A percentile compares a stretch with the other conserved stretches of the same genome.
These are phyloP conservation scores for Nepenthes alata DNA, from an alignment of 179 eudicot species.

Conservation along the genomic window DNA sequence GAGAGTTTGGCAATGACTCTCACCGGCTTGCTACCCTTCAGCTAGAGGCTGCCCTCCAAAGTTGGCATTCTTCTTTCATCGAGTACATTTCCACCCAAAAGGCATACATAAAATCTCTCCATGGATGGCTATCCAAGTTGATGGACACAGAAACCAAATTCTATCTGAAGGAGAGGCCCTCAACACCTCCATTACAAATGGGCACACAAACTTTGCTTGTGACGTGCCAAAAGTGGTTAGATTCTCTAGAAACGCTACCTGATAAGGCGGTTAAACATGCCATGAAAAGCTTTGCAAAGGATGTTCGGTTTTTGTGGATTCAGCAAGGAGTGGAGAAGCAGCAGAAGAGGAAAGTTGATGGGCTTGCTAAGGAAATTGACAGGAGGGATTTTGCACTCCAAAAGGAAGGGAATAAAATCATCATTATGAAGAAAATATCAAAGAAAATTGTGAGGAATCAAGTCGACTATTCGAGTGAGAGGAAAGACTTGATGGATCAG, in stretches of 20 bases:
- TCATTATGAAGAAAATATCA: slow-evolving; percentile 4
- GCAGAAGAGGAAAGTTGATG: slow-evolving; percentile 34
- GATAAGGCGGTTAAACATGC: slow-evolving; percentile 20
- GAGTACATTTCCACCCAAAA: slow-evolving; percentile 40
- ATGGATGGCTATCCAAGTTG: slow-evolving; percentile 50
- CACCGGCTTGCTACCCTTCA: slow-evolving; percentile 51
- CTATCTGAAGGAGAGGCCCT: slow-evolving; percentile 6
- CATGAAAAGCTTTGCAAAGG: slow-evolving; percentile 30
- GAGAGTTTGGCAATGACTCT: slow-evolving; percentile 42
- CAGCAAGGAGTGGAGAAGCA: slow-evolving; percentile 38
- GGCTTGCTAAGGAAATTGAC: slow-evolving; percentile 28
- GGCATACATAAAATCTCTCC: slow-evolving; percentile 35
- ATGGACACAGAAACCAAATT: slow-evolving; percentile 19
- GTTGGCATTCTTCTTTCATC: slow-evolving; percentile 45
- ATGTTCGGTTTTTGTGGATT: slow-evolving; percentile 24
- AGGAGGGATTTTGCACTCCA: slow-evolving; percentile 15
- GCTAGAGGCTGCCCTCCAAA: slow-evolving; percentile 47
- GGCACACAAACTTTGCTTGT: slow-evolving; percentile 21
- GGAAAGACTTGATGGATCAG: slow-evolving; percentile 21
- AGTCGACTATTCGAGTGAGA: slow-evolving; percentile 17
- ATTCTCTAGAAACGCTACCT: slow-evolving; percentile 27
- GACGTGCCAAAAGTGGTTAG: slow-evolving; percentile 28
- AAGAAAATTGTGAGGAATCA: slow-evolving; percentile 8
- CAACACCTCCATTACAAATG: slow-evolving; percentile 7
- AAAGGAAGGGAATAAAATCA: slow-evolving; percentile 18